A percentile compares a stretch with the other conserved stretches of the same genome.
Evolutionary conservation across 805 yeast genomes (phyloP).

Genomic region (Lipomyces oligophaga): DNA sequence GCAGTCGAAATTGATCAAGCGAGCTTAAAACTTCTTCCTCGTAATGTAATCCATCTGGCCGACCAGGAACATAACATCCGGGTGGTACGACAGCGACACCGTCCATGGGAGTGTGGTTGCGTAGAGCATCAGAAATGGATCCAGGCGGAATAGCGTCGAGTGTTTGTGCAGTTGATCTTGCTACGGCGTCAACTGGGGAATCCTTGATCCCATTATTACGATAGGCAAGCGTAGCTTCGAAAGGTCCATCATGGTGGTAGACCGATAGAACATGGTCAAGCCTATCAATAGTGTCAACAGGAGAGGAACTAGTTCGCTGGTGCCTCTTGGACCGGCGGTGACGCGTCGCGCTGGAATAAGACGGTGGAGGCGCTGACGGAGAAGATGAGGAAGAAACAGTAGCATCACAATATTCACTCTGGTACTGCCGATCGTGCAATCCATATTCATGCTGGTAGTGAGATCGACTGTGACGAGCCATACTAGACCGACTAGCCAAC

Average conservation of each 20-base stretch:
- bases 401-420: no score
- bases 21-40: slow-evolving; percentile 11
- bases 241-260: slow-evolving; percentile 27
- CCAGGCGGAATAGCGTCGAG: slow-evolving; percentile 16
- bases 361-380: no score
- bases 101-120: slow-evolving; percentile 13
- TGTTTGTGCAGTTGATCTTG: slow-evolving; percentile 8
- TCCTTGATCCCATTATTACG: slow-evolving; percentile 15
- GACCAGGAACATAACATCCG: slow-evolving; percentile 10
- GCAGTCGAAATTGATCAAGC: slow-evolving; percentile 6
- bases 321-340: background rate
- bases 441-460: no score
- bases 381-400: no score
- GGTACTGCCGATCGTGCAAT: no score
- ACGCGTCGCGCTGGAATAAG: background rate
- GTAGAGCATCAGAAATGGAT: slow-evolving; percentile 7
- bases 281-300: slow-evolving; percentile 5
- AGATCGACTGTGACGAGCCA: no score
- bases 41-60: slow-evolving; percentile 14
- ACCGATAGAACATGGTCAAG: slow-evolving; percentile 1
- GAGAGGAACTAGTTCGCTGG: background rate
- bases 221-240: slow-evolving; percentile 14
- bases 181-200: slow-evolving; percentile 22
- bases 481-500: no score
- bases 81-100: slow-evolving; percentile 14